Percentiles rank a stretch among this genome's conserved stretches.
Conservation (phyloP, 2,329 filamentous ascomycete species). For the Chaetomiaceae sp. region DNA sequence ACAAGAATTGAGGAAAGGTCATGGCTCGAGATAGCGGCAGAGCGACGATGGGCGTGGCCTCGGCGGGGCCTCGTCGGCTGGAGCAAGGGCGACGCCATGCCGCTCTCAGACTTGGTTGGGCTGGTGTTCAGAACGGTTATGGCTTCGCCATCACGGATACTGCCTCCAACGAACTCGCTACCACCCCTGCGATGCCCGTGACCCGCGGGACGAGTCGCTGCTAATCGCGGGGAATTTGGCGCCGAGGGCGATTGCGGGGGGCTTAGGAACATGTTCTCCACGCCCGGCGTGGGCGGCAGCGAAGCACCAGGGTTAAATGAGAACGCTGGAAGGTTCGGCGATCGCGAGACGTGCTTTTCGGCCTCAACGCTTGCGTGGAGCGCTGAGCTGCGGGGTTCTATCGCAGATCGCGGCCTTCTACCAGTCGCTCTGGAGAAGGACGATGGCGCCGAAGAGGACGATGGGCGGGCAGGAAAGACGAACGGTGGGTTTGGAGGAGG, state of each 20-base stretch:
- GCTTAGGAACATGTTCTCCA: conserved; percentile 43
- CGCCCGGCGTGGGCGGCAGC: conserved; percentile 29
- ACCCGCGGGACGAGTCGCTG: conserved; percentile 53
- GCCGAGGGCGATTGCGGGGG: conserved; percentile 54
- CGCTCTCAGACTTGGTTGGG: conserved; percentile 60
- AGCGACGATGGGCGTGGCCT: conserved; percentile 76
- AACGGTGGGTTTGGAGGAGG: conserved; percentile 61
- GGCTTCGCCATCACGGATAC: conserved; percentile 53
- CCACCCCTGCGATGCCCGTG: conserved; percentile 76
- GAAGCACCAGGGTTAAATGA: conserved; percentile 51
- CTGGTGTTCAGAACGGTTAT: conserved; percentile 64
- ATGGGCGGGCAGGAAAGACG: conserved; percentile 53
- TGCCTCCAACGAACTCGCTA: conserved; percentile 83
- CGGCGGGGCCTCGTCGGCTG: conserved; percentile 51
- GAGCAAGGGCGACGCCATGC: conserved; percentile 54
- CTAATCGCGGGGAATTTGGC: conserved; percentile 45
- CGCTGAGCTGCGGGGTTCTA: conserved; percentile 40
- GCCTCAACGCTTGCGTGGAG: conserved; percentile 31
- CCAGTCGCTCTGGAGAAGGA: conserved; percentile 46
- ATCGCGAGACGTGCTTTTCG: conserved; percentile 30
- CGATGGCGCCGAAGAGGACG: conserved; percentile 45
- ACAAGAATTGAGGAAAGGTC: conserved; percentile 67
- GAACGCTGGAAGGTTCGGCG: conserved; percentile 49
- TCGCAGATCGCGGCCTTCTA: conserved; percentile 50
- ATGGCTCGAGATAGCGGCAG: conserved; percentile 76